Percentiles rank a stretch among this genome's conserved stretches.
Conservation (phyloP, 139 green algal genomes). For the Pleodorina starrii region DNA sequence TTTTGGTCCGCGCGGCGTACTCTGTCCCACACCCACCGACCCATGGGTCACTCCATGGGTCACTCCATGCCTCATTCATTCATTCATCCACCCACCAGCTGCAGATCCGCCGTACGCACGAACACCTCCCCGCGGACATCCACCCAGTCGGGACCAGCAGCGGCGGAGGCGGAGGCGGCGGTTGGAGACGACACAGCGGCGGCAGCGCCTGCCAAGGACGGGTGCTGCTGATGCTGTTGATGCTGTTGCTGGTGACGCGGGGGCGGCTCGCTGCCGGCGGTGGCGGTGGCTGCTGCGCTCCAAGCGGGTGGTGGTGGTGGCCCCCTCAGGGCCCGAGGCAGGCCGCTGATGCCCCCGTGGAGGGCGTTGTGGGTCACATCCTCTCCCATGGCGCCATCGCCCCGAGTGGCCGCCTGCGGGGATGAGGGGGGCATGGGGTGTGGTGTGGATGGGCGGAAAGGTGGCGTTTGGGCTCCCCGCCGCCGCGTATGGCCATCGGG, state of each 20-base stretch:
- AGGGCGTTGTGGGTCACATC: constrained; percentile 70
- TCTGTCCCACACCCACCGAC: no score
- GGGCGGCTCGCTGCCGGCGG: no score
- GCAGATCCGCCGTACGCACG: constrained; percentile 61
- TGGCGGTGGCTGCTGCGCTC: no score
- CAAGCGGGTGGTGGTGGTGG: not conserved
- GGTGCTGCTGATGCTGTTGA: not conserved
- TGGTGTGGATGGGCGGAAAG: no score
- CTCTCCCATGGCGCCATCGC: constrained; percentile 68
- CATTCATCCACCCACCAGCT: constrained; percentile 27
- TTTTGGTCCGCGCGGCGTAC: no score
- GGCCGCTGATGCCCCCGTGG: constrained; percentile 45
- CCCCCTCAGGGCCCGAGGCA: constrained; percentile 18
- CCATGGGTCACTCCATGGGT: no score
- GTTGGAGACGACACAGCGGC: not conserved
- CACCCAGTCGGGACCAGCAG: constrained; percentile 1
- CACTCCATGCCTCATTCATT: not conserved
- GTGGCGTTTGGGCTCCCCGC: no score
- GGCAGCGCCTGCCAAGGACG: not conserved
- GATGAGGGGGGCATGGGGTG: no score
- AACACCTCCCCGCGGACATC: constrained; percentile 75
- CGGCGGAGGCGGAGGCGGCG: not conserved
- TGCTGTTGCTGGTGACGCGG: not conserved
- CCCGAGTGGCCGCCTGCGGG: constrained; percentile 60
- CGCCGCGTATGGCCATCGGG: no score